A percentile compares a stretch with the other conserved stretches of the same genome.
Conservation (phyloP, 1,284 basidiomycete genomes). For the Grifola frondosa region DNA sequence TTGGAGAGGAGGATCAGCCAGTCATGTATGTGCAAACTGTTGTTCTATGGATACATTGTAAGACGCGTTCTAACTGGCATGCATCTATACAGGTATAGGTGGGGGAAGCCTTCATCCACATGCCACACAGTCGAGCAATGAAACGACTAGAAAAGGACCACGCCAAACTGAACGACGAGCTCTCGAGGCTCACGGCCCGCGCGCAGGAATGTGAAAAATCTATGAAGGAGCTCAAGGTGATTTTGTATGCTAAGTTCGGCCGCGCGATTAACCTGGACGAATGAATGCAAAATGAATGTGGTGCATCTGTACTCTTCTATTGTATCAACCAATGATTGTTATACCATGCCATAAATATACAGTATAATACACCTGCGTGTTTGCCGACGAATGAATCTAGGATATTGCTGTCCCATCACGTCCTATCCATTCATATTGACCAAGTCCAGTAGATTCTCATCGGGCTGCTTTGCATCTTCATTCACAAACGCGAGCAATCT, state of each 20-base stretch:
- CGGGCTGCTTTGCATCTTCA: conserved; percentile 63
- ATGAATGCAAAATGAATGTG: conserved; percentile 24
- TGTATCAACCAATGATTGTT: conserved; percentile 10
- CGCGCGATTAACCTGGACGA: conserved; percentile 91
- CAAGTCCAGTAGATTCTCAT: conserved; percentile 31
- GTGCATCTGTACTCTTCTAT: conserved; percentile 6
- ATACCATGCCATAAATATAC: not conserved
- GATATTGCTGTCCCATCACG: not conserved
- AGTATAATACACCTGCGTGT: no score
- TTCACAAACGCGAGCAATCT: conserved; percentile 60
- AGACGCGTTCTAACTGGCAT: no score
- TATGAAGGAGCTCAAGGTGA: conserved; percentile 90
- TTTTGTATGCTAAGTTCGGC: conserved; percentile 91
- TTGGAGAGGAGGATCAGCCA: conserved; percentile 81
- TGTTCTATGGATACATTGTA: conserved; percentile 3
- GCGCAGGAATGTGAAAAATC: conserved; percentile 75
- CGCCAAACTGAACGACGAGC: conserved; percentile 55
- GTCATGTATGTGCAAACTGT: conserved; percentile 58
- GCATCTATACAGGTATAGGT: conserved; percentile 74
- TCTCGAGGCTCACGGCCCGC: conserved; percentile 53
- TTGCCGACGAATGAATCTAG: no score
- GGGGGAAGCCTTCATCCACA: conserved; percentile 86
- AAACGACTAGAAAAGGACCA: conserved; percentile 77
- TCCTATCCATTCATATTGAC: conserved; percentile 24
- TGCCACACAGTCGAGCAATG: conserved; percentile 71